Percentiles rank a stretch among this genome's conserved stretches.
Conservation (phyloP, 179 eudicot species). For the Carnegiea gigantea region DNA sequence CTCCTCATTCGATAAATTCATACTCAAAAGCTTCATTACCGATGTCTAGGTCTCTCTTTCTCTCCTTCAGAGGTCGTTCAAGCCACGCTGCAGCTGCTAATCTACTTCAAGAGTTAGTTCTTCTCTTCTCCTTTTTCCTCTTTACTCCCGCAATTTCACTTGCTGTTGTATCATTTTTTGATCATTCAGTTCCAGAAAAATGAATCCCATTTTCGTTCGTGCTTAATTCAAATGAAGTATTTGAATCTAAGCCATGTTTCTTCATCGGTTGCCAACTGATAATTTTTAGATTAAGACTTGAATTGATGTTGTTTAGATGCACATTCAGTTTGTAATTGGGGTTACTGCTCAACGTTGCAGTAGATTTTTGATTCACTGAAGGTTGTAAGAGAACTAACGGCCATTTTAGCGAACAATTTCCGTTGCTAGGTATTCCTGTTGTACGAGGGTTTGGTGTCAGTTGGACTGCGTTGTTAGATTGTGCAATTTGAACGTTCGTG, state of each 20-base stretch:
- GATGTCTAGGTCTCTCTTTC: conserved; percentile 19
- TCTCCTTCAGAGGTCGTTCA: background rate
- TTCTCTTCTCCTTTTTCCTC: background rate
- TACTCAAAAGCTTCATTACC: background rate
- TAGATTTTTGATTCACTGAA: background rate
- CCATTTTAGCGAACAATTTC: background rate
- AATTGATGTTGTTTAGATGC: background rate
- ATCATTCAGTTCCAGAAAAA: background rate
- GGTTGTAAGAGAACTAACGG: background rate
- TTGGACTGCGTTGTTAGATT: background rate
- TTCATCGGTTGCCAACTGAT: background rate
- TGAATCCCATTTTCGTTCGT: background rate
- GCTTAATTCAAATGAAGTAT: background rate
- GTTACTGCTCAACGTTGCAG: background rate
- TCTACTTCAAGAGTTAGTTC: conserved; percentile 18
- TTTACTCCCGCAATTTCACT: background rate
- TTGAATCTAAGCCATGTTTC: background rate
- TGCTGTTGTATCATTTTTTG: background rate
- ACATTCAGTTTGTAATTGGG: conserved; percentile 2
- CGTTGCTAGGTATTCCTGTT: background rate
- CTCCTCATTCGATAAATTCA: background rate
- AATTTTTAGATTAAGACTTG: background rate
- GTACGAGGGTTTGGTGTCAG: background rate
- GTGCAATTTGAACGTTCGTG: background rate
- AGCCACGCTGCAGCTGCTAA: conserved; percentile 1